Evolutionary conservation across 2,329 filamentous ascomycete species (phyloP).

Genomic region (Akanthomyces dipterigenus): DNA sequence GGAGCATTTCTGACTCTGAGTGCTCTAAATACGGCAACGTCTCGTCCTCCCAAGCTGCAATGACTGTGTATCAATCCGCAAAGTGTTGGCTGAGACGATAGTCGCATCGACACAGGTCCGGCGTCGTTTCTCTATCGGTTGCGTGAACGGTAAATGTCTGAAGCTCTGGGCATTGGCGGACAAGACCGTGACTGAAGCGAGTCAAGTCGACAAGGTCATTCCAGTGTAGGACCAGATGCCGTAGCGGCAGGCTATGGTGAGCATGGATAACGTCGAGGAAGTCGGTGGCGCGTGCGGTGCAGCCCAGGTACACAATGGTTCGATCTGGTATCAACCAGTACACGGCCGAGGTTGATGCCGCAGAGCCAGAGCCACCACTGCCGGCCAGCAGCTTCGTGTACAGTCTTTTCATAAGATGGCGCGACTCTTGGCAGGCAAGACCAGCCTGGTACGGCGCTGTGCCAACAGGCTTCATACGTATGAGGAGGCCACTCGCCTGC

Average conservation of each 20-base stretch:
- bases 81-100: neutral
- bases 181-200: slow-evolving; percentile 4
- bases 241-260: neutral
- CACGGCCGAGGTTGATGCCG: neutral
- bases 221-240: slow-evolving; percentile 8
- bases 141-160: slow-evolving; percentile 4
- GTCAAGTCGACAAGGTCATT: slow-evolving; percentile 2
- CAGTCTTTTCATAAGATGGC: neutral
- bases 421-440: slow-evolving; percentile 6
- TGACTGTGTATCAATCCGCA: neutral
- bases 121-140: neutral
- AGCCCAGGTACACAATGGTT: slow-evolving; percentile 7
- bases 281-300: slow-evolving; percentile 9
- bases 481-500: slow-evolving; percentile 2
- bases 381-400: slow-evolving; percentile 2
- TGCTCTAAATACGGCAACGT: slow-evolving; percentile 6
- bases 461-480: slow-evolving; percentile 7
- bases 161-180: slow-evolving; percentile 2
- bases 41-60: neutral
- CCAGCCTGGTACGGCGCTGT: neutral
- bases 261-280: slow-evolving; percentile 9
- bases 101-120: slow-evolving; percentile 8
- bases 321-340: slow-evolving; percentile 11
- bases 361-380: neutral
- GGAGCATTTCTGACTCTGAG: neutral